Evolutionary conservation across 2,329 filamentous ascomycete species (phyloP).

Genomic region (Beauveria rudraprayagi): DNA sequence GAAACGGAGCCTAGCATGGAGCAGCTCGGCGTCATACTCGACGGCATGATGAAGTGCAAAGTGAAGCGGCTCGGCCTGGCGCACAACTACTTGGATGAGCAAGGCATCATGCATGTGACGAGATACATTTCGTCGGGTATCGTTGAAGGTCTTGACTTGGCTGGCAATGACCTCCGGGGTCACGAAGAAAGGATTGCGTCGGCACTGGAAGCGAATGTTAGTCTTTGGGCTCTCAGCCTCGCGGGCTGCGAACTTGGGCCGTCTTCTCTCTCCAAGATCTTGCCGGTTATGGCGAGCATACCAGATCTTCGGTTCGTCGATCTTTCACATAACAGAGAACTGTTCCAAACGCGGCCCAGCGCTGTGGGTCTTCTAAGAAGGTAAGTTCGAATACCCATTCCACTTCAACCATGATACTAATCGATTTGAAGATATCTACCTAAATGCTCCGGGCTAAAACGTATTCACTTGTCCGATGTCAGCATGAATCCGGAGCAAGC

Average conservation of each 20-base stretch:
- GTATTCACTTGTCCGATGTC: slow-evolving; percentile 80
- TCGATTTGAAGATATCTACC: slow-evolving; percentile 57
- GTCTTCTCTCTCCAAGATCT: slow-evolving; percentile 61
- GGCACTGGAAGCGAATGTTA: slow-evolving; percentile 43
- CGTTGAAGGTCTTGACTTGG: slow-evolving; percentile 83
- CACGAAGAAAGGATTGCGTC: slow-evolving; percentile 46
- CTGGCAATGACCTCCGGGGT: slow-evolving; percentile 66
- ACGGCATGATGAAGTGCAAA: slow-evolving; percentile 71
- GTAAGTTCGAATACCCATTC: slow-evolving; percentile 35
- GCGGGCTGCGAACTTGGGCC: slow-evolving; percentile 77
- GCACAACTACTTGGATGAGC: slow-evolving; percentile 67
- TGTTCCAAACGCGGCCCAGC: slow-evolving; percentile 69
- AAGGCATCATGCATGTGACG: slow-evolving; percentile 67
- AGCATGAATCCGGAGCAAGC: slow-evolving; percentile 78
- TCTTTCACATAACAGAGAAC: slow-evolving; percentile 75
- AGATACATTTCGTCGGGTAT: slow-evolving; percentile 66
- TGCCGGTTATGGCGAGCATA: slow-evolving; percentile 65
- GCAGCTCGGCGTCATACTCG: slow-evolving; percentile 69
- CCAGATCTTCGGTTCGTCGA: slow-evolving; percentile 80
- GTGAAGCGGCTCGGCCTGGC: slow-evolving; percentile 74
- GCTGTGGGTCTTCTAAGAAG: slow-evolving; percentile 68
- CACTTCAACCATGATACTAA: background rate
- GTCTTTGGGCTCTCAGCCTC: slow-evolving; percentile 74
- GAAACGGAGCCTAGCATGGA: slow-evolving; percentile 66
- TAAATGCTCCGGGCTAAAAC: slow-evolving; percentile 66